These are phyloP conservation scores for Rhodotorula sphaerocarpa DNA, from an alignment of 768 basidiomycete genomes.

Conservation along the genomic window DNA sequence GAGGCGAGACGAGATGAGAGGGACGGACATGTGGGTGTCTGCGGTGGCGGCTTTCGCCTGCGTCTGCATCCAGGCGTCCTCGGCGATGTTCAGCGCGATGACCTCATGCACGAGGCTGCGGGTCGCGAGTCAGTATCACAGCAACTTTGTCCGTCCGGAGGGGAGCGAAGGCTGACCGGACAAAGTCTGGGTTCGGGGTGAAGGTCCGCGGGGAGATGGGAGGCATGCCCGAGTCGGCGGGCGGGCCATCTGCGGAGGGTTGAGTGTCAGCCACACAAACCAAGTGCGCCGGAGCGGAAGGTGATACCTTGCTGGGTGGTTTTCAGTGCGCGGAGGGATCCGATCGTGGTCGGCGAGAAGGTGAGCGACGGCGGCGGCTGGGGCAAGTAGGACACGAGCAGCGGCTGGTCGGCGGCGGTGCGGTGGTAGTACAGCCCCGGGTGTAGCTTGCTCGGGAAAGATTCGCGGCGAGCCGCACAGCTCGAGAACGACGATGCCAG, in stretches of 20 bases:
- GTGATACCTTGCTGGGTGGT: neutral
- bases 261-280: too few species aligned
- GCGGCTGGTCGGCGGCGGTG: neutral
- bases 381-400: slow-evolving; percentile 24
- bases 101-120: slow-evolving; percentile 25
- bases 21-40: slow-evolving; percentile 27
- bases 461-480: neutral
- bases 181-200: slow-evolving; percentile 18
- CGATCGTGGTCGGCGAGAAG: slow-evolving; percentile 35
- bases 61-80: slow-evolving; percentile 18
- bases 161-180: neutral
- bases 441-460: slow-evolving; percentile 9
- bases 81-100: neutral
- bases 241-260: neutral
- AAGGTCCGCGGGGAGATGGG: slow-evolving; percentile 26
- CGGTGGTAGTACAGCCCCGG: slow-evolving; percentile 25
- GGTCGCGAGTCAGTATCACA: too few species aligned
- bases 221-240: neutral
- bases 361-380: slow-evolving; percentile 15
- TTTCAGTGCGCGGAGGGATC: slow-evolving; percentile 8
- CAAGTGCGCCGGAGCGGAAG: too few species aligned
- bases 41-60: slow-evolving; percentile 11
- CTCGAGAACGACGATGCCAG: neutral
- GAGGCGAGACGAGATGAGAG: neutral
- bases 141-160: too few species aligned